phyloP scores from a whole-genome alignment of 164 flowering plant species.

The Liquidambar formosana region DNA sequence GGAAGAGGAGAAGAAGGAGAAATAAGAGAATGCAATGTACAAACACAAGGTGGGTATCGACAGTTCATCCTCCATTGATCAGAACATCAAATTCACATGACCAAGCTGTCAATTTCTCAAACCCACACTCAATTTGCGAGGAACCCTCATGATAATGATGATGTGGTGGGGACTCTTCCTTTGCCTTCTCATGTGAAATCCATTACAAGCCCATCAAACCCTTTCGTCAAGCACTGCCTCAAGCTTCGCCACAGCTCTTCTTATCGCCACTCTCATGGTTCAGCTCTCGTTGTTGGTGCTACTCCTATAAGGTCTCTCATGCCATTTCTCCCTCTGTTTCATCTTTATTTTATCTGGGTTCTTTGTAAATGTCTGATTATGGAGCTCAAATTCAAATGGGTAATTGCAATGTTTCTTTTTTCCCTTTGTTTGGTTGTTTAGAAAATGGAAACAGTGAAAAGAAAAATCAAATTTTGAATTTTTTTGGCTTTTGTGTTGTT shows the following conservation, averaged over 20 bases:
- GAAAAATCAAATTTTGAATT: background rate
- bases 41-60: conserved; percentile 16
- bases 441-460: background rate
- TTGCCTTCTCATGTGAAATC: conserved; percentile 41
- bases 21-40: conserved; percentile 24
- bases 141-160: background rate
- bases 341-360: background rate
- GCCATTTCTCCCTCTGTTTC: background rate
- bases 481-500: background rate
- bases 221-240: conserved; percentile 85
- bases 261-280: conserved; percentile 75
- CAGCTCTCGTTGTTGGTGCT: too few species aligned
- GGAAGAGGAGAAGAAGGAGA: too few species aligned
- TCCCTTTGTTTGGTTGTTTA: conserved; percentile 2
- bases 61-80: conserved; percentile 10
- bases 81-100: conserved; percentile 6
- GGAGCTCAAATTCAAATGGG: background rate
- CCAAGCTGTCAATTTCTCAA: conserved; percentile 5
- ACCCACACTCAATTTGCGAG: background rate
- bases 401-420: background rate
- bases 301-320: conserved; percentile 70
- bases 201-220: conserved; percentile 77
- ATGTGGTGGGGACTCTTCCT: conserved; percentile 2
- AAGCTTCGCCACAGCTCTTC: conserved; percentile 85
- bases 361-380: background rate